A percentile compares a stretch with the other conserved stretches of the same genome.
phyloP scores from a whole-genome alignment of 768 basidiomycete species.

The Brasilioporus rufonigricans region DNA sequence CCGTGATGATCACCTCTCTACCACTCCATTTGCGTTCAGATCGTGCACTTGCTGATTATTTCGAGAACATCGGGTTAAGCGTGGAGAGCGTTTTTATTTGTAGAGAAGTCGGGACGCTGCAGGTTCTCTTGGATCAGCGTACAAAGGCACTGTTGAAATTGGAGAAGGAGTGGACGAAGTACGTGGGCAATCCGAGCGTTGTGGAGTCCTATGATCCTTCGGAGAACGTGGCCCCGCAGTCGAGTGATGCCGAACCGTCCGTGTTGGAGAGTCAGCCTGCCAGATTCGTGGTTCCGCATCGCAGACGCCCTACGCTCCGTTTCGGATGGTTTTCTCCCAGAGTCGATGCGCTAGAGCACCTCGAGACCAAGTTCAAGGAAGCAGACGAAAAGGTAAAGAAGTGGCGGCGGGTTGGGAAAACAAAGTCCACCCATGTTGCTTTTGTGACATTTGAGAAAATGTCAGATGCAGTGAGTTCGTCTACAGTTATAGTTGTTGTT shows the following conservation, averaged over 20 bases:
- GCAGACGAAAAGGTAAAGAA: conserved; percentile 83
- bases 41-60: conserved; percentile 85
- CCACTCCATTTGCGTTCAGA: conserved; percentile 86
- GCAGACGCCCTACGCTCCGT: conserved; percentile 71
- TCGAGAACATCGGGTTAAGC: conserved; percentile 80
- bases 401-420: conserved; percentile 67
- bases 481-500: neutral
- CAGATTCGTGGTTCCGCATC: conserved; percentile 71
- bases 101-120: conserved; percentile 75
- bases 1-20: conserved; percentile 82
- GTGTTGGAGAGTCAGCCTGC: conserved; percentile 50
- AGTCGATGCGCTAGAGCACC: conserved; percentile 88
- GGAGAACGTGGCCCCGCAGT: conserved; percentile 47
- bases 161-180: conserved; percentile 84
- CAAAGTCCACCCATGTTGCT: conserved; percentile 78
- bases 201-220: conserved; percentile 78
- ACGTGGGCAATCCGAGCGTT: conserved; percentile 91
- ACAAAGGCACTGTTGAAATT: conserved; percentile 78
- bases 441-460: conserved; percentile 98
- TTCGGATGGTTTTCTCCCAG: conserved; percentile 70
- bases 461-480: conserved; percentile 73
- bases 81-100: conserved; percentile 94
- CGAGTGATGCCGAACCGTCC: conserved; percentile 51
- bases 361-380: conserved; percentile 75
- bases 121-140: conserved; percentile 69